Conservation (phyloP, 108 stramenopile species). For the Cafeteria roenbergensis region DNA sequence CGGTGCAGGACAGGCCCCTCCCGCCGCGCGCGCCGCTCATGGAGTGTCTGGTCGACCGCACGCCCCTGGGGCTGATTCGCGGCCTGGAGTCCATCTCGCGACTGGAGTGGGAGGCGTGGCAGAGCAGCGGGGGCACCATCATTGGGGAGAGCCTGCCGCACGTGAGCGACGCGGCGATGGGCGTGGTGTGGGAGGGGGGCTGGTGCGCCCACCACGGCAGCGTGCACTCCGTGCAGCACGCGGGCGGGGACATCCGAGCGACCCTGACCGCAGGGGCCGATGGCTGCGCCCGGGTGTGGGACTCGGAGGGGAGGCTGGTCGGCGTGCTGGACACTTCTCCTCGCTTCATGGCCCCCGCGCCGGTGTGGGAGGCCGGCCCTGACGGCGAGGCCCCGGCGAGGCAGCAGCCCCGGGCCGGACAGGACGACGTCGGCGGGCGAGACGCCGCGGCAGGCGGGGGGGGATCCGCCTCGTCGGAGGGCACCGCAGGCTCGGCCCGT, state of each 20-base stretch:
- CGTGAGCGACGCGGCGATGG: background rate
- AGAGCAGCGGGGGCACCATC: background rate
- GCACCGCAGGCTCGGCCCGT: too few relatives aligned
- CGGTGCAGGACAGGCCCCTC: too few relatives aligned
- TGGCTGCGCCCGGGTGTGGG: background rate
- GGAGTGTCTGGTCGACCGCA: too few relatives aligned
- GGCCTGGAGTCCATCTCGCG: background rate
- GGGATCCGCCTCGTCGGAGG: too few relatives aligned
- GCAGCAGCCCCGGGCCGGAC: too few relatives aligned
- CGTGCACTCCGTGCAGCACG: background rate
- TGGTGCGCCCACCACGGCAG: background rate
- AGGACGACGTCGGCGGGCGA: too few relatives aligned
- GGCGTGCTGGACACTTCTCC: slow-evolving; percentile 2
- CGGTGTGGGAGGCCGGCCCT: too few relatives aligned
- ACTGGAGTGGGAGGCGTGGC: background rate
- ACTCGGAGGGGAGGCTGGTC: background rate
- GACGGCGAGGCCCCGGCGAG: too few relatives aligned
- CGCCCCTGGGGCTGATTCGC: too few relatives aligned
- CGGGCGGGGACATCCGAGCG: background rate
- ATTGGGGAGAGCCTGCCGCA: background rate
- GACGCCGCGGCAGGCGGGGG: too few relatives aligned
- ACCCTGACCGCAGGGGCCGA: background rate
- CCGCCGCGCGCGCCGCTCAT: too few relatives aligned
- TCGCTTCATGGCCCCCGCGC: background rate
- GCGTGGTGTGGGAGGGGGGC: background rate